phyloP scores from a whole-genome alignment of 805 yeast species.

The Pichia deserticola region DNA sequence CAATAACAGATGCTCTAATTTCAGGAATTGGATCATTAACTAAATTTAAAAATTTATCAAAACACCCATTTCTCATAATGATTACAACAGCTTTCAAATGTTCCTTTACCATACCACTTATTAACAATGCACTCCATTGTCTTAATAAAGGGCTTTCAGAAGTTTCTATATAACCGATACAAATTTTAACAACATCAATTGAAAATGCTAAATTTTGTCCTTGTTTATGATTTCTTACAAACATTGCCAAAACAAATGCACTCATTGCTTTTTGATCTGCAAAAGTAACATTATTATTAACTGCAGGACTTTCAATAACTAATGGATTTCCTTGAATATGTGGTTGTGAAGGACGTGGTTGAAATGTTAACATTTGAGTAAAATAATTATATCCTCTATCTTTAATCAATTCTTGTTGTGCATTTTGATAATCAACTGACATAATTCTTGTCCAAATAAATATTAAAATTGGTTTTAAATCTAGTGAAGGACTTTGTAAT shows the following conservation, averaged over 20 bases:
- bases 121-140: slow-evolving; percentile 83
- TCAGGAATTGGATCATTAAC: slow-evolving; percentile 91
- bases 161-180: slow-evolving; percentile 56
- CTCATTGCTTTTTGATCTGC: slow-evolving; percentile 94
- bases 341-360: slow-evolving; percentile 18
- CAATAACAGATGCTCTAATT: slow-evolving; percentile 76
- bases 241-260: slow-evolving; percentile 80
- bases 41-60: slow-evolving; percentile 47
- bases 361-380: slow-evolving; percentile 60
- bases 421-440: slow-evolving; percentile 86
- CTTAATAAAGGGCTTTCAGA: slow-evolving; percentile 81
- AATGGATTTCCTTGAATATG: slow-evolving; percentile 18
- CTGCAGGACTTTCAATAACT: slow-evolving; percentile 26
- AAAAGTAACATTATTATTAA: slow-evolving; percentile 33
- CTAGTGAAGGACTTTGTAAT: slow-evolving; percentile 91
- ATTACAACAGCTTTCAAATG: slow-evolving; percentile 71
- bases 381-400: slow-evolving; percentile 89
- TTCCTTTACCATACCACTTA: slow-evolving; percentile 68
- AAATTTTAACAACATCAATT: slow-evolving; percentile 59
- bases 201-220: slow-evolving; percentile 80
- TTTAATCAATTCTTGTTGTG: slow-evolving; percentile 87
- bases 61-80: slow-evolving; percentile 55
- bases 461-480: slow-evolving; percentile 85
- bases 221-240: slow-evolving; percentile 68
- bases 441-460: slow-evolving; percentile 97